Conservation (phyloP, 2,329 filamentous ascomycete species). For the Fusarium sterilihyphosum region DNA sequence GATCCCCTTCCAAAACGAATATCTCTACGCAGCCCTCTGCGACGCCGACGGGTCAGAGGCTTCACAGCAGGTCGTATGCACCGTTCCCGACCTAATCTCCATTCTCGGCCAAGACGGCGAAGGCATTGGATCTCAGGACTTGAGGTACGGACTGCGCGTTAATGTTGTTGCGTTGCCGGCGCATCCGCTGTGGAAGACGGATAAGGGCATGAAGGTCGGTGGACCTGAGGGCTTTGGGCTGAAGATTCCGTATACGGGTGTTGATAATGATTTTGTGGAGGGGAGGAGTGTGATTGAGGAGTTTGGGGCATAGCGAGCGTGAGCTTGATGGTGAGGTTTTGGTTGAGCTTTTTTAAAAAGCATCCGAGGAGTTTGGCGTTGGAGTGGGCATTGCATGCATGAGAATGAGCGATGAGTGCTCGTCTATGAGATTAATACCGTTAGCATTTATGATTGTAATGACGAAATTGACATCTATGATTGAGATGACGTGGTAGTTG, state of each 20-base stretch:
- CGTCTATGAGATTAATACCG: not conserved
- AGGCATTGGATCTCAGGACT: conserved; percentile 60
- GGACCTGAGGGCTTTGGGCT: conserved; percentile 49
- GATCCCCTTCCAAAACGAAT: conserved; percentile 57
- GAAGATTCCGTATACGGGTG: conserved; percentile 43
- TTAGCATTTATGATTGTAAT: not conserved
- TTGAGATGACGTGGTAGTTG: not conserved
- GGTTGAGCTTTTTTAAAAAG: not conserved
- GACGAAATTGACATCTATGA: not conserved
- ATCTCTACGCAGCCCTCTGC: conserved; percentile 50
- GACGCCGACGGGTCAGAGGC: conserved; percentile 45
- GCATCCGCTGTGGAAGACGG: conserved; percentile 60
- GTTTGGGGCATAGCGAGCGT: conserved; percentile 43
- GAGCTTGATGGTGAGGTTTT: not conserved
- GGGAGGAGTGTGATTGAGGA: conserved; percentile 63
- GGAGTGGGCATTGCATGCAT: not conserved
- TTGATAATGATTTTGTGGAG: conserved; percentile 53
- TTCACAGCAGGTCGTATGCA: conserved; percentile 47
- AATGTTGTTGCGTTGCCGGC: conserved; percentile 60
- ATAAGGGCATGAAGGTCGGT: conserved; percentile 47
- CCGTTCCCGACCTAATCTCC: conserved; percentile 51
- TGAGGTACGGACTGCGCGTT: conserved; percentile 61
- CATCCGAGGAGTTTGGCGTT: not conserved
- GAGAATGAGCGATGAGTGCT: not conserved
- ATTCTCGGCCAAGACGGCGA: conserved; percentile 56